These are phyloP conservation scores for Moricandia moricandioides DNA, from an alignment of 345 rosid genomes.

Conservation along the genomic window DNA sequence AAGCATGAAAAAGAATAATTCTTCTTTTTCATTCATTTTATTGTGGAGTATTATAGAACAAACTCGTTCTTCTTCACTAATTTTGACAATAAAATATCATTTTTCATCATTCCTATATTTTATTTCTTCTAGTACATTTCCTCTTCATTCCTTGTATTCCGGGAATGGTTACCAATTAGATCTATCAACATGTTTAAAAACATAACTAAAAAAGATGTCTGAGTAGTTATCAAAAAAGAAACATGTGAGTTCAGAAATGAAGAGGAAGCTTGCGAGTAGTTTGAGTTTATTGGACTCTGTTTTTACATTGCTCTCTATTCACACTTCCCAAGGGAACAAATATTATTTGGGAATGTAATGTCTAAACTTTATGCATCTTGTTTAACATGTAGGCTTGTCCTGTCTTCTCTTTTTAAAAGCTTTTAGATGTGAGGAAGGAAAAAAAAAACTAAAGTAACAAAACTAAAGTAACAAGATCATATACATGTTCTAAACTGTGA, in stretches of 20 bases:
- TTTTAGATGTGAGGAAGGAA: background rate
- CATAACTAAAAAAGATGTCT: no score
- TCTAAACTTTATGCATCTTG: background rate
- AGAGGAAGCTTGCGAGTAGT: background rate
- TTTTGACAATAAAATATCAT: no score
- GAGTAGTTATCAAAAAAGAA: no score
- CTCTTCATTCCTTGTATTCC: no score
- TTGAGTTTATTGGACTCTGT: background rate
- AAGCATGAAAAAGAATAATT: no score
- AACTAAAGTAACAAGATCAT: background rate
- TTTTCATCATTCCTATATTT: no score
- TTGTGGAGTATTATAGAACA: no score
- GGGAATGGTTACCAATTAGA: no score
- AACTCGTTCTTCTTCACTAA: no score
- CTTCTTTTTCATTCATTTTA: no score
- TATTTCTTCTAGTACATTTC: no score
- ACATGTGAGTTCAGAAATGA: background rate
- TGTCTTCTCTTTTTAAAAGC: background rate
- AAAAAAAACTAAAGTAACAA: background rate
- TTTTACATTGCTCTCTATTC: background rate
- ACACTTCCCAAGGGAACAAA: background rate
- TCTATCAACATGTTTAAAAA: no score
- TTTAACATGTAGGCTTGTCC: background rate
- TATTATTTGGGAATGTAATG: background rate
- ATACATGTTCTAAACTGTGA: conserved; percentile 30